Percentiles rank a stretch among this genome's conserved stretches.
Conservation (phyloP, 1,284 basidiomycete species). For the Malassezia caprae region DNA sequence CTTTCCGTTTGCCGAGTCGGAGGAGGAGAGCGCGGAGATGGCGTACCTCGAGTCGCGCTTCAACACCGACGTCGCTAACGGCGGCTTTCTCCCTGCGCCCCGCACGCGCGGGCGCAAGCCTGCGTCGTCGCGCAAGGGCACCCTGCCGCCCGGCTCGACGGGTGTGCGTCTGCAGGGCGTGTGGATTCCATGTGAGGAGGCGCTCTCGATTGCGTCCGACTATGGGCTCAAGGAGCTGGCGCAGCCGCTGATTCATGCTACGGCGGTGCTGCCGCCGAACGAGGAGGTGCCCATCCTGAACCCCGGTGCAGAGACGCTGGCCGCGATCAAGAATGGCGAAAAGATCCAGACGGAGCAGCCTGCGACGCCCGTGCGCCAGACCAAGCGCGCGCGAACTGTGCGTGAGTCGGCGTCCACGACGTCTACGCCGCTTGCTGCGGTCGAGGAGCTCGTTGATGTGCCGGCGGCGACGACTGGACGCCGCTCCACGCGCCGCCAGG, state of each 20-base stretch:
- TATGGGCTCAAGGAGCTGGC: conserved; percentile 61
- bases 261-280: conserved; percentile 58
- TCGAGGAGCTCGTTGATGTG: not conserved
- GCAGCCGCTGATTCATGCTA: conserved; percentile 60
- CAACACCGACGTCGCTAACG: conserved; percentile 72
- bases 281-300: conserved; percentile 30
- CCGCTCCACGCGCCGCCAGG: conserved; percentile 8
- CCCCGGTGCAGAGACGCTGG: conserved; percentile 14
- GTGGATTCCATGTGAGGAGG: conserved; percentile 70
- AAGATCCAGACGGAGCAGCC: conserved; percentile 1
- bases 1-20: conserved; percentile 72
- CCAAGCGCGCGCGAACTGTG: conserved; percentile 8
- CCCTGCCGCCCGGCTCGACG: conserved; percentile 37
- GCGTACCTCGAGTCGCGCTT: conserved; percentile 69
- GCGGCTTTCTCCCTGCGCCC: conserved; percentile 53
- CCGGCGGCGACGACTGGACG: not conserved
- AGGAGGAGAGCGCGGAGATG: conserved; percentile 71
- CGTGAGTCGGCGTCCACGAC: not conserved
- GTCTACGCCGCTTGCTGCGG: conserved; percentile 10
- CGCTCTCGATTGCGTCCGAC: conserved; percentile 57
- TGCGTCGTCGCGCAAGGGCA: conserved; percentile 19
- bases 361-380: conserved; percentile 15
- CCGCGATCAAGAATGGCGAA: not conserved
- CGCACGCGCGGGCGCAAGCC: conserved; percentile 24
- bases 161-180: conserved; percentile 66